phyloP scores from a whole-genome alignment of 1,284 basidiomycete genomes.

The Leccinum insolens region DNA sequence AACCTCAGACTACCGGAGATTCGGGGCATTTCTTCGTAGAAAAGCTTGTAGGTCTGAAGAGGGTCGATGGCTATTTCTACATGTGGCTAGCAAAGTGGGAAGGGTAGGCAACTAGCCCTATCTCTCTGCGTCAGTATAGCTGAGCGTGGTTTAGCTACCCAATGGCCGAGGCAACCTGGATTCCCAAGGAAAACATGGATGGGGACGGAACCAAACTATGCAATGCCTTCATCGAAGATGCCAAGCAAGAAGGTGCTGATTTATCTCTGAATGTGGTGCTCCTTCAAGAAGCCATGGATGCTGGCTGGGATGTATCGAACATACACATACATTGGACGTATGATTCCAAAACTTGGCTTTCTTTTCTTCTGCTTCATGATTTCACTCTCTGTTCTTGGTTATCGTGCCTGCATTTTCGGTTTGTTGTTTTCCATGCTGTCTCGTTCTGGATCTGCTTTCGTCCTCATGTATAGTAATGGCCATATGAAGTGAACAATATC shows the following conservation, averaged over 20 bases:
- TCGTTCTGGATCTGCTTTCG: background rate
- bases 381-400: background rate
- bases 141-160: slow-evolving; percentile 24
- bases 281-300: slow-evolving; percentile 22
- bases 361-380: background rate
- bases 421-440: background rate
- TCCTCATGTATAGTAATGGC: background rate
- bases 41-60: slow-evolving; percentile 36
- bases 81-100: slow-evolving; percentile 42
- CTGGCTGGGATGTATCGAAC: slow-evolving; percentile 16
- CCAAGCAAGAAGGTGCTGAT: slow-evolving; percentile 21
- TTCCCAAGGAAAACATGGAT: slow-evolving; percentile 32
- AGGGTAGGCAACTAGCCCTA: slow-evolving; percentile 30
- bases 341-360: background rate
- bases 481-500: background rate
- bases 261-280: slow-evolving; percentile 16
- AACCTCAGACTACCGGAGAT: slow-evolving; percentile 4
- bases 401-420: background rate
- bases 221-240: slow-evolving; percentile 21
- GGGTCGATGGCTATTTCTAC: slow-evolving; percentile 14
- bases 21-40: slow-evolving; percentile 33
- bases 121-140: background rate
- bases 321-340: background rate
- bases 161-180: slow-evolving; percentile 33
- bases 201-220: slow-evolving; percentile 18